Evolutionary conservation across 352 stramenopile species (phyloP).

Genomic region (Pythium coloratum): DNA sequence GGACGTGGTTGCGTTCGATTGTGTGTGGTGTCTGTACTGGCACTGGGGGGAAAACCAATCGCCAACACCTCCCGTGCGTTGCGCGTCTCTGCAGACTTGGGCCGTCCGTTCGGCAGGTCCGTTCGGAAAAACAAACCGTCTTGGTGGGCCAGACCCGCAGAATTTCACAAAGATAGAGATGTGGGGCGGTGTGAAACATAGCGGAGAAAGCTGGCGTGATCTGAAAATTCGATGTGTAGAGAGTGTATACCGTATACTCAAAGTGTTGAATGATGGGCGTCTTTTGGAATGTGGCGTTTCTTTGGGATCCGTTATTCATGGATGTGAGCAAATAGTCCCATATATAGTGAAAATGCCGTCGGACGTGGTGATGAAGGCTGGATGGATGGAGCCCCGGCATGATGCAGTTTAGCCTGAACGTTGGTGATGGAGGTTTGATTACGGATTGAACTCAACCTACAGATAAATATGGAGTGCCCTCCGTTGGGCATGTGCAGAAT

Average conservation of each 20-base stretch:
- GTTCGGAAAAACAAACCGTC: neutral
- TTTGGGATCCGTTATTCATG: neutral
- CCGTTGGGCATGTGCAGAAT: neutral
- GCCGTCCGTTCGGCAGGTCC: slow-evolving; percentile 11
- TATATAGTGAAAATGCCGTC: too few species aligned
- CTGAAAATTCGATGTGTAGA: slow-evolving; percentile 11
- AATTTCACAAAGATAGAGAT: slow-evolving; percentile 27
- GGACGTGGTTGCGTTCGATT: slow-evolving; percentile 18
- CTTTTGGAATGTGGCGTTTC: neutral
- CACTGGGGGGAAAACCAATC: slow-evolving; percentile 19
- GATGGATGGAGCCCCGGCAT: neutral
- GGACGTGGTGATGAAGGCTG: too few species aligned
- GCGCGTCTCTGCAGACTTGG: slow-evolving; percentile 27
- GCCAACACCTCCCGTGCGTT: slow-evolving; percentile 1
- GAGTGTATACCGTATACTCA: slow-evolving; percentile 15
- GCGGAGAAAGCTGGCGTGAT: neutral
- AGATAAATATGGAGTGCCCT: slow-evolving; percentile 5
- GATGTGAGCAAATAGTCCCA: too few species aligned
- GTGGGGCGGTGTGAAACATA: too few species aligned
- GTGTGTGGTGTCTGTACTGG: slow-evolving; percentile 14
- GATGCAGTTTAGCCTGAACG: neutral
- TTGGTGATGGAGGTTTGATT: neutral
- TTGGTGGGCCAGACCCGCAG: slow-evolving; percentile 20
- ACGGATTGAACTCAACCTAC: slow-evolving; percentile 1
- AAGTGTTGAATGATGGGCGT: neutral